Evolutionary conservation across 2,329 filamentous ascomycete genomes (phyloP).

Genomic region (Fusarium austroafricanum): DNA sequence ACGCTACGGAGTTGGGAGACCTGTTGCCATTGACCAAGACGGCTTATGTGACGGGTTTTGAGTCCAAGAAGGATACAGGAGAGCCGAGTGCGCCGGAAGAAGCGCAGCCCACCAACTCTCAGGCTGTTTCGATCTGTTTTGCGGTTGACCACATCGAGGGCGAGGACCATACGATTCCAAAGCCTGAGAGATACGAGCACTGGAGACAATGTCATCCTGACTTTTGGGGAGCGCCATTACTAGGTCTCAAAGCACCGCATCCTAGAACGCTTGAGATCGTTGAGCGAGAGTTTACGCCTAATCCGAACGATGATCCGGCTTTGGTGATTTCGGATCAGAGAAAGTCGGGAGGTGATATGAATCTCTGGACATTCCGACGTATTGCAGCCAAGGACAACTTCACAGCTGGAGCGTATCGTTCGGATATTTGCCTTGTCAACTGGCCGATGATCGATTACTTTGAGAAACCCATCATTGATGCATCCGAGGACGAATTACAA

Average conservation of each 20-base stretch:
- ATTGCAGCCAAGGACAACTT: conserved; percentile 45
- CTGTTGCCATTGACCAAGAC: conserved; percentile 41
- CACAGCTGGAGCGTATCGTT: conserved; percentile 35
- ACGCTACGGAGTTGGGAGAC: conserved; percentile 33
- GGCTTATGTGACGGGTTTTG: conserved; percentile 45
- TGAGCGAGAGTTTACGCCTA: conserved; percentile 45
- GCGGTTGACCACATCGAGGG: conserved; percentile 46
- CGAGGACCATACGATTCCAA: conserved; percentile 42
- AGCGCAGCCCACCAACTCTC: conserved; percentile 44
- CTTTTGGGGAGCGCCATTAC: conserved; percentile 45
- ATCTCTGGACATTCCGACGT: conserved; percentile 46
- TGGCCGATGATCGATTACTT: conserved; percentile 50
- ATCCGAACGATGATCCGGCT: conserved; percentile 44
- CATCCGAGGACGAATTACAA: conserved; percentile 34
- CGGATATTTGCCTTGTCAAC: conserved; percentile 46
- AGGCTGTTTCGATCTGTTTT: conserved; percentile 47
- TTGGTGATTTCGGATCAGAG: conserved; percentile 42
- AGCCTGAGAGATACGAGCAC: conserved; percentile 39
- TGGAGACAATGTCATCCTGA: conserved; percentile 42
- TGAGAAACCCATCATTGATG: conserved; percentile 46
- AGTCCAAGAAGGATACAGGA: conserved; percentile 41
- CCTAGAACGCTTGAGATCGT: conserved; percentile 45
- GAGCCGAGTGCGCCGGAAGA: conserved; percentile 44
- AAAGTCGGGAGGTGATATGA: conserved; percentile 45
- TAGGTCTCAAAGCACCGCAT: conserved; percentile 43